Conservation (phyloP, 2,329 filamentous ascomycete genomes). For the Colletotrichum tamarilloi region DNA sequence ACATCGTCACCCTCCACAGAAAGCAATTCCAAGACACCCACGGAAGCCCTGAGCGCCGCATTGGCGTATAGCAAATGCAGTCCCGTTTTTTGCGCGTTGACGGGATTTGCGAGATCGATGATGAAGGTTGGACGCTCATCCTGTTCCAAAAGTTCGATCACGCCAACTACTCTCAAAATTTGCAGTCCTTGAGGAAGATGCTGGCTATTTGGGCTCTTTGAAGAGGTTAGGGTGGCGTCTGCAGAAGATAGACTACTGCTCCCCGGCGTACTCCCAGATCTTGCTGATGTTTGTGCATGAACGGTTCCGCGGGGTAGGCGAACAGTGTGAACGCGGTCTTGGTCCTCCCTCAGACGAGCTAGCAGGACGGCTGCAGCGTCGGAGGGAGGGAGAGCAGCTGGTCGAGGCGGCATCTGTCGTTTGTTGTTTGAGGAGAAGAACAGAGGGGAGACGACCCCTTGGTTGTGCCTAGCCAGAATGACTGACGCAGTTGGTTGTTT, state of each 20-base stretch:
- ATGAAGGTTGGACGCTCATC: constrained; percentile 83
- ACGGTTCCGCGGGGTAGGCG: constrained; percentile 67
- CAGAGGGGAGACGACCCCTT: constrained; percentile 59
- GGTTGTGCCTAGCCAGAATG: constrained; percentile 41
- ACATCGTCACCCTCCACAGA: constrained; percentile 58
- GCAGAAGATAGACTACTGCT: constrained; percentile 62
- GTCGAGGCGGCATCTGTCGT: constrained; percentile 48
- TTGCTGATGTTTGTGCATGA: constrained; percentile 54
- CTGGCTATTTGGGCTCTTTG: constrained; percentile 61
- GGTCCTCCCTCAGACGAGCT: constrained; percentile 56
- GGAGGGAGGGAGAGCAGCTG: constrained; percentile 49
- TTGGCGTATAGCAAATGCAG: constrained; percentile 77
- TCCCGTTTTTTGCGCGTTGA: constrained; percentile 63
- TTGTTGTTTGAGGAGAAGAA: constrained; percentile 61
- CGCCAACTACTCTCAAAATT: constrained; percentile 72
- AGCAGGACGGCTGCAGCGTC: constrained; percentile 61
- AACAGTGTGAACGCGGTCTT: constrained; percentile 62
- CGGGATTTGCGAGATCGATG: constrained; percentile 71
- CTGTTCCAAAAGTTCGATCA: constrained; percentile 79
- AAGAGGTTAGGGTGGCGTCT: constrained; percentile 45
- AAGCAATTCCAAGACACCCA: constrained; percentile 67
- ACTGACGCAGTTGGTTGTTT: constrained; percentile 36
- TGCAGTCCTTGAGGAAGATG: constrained; percentile 61
- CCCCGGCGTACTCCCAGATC: constrained; percentile 62
- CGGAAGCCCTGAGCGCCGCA: constrained; percentile 68